Evolutionary conservation across 2,329 filamentous ascomycete genomes (phyloP).

Genomic region (Fusarium sp.): DNA sequence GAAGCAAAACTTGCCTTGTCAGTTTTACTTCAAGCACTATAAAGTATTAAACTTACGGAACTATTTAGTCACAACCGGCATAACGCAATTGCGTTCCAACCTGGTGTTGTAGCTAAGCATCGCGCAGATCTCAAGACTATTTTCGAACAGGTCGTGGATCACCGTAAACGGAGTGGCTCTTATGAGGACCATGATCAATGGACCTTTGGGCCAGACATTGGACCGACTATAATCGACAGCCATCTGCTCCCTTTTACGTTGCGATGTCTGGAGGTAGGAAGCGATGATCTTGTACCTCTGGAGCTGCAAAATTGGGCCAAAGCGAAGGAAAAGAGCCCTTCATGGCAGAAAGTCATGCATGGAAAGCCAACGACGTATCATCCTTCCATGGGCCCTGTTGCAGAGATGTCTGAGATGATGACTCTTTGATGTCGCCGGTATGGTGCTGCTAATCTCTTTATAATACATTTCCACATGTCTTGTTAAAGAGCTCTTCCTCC

Average conservation of each 20-base stretch:
- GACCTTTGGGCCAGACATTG: constrained; percentile 9
- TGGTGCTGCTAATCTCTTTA: not conserved
- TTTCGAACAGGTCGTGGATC: not conserved
- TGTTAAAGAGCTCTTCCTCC: not conserved
- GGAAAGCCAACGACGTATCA: constrained; percentile 14
- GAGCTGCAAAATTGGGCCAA: constrained; percentile 16
- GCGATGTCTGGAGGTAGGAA: constrained; percentile 17
- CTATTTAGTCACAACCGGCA: not conserved
- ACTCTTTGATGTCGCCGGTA: not conserved
- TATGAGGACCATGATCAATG: not conserved
- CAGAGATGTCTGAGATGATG: constrained; percentile 25
- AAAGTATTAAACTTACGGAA: not conserved
- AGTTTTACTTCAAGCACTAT: not conserved
- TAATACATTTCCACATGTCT: not conserved
- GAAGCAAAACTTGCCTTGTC: constrained; percentile 13
- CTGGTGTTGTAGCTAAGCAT: constrained; percentile 6
- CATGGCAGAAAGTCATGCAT: constrained; percentile 20
- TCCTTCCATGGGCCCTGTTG: constrained; percentile 23
- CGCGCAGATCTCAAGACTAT: not conserved
- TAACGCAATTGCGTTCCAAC: constrained; percentile 13
- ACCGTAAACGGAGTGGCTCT: constrained; percentile 6
- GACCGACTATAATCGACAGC: constrained; percentile 22
- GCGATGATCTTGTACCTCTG: constrained; percentile 6
- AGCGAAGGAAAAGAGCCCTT: not conserved
- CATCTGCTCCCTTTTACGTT: constrained; percentile 18